phyloP scores from a whole-genome alignment of 805 yeast species.

The Zygosaccharomyces gambellarensis region DNA sequence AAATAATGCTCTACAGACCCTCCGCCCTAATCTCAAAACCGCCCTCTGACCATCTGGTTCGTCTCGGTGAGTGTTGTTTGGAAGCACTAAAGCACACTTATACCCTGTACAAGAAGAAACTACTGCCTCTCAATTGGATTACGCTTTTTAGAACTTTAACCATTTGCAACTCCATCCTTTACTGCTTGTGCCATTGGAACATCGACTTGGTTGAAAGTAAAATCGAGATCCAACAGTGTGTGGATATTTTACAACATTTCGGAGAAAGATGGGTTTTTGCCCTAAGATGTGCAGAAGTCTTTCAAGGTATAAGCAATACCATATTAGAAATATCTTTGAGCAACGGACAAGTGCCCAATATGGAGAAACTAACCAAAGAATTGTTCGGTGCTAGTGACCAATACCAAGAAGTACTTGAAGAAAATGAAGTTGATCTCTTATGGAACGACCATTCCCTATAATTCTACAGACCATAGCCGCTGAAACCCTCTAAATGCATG shows the following conservation, averaged over 20 bases:
- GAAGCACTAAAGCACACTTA: conserved; percentile 45
- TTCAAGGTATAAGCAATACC: conserved; percentile 41
- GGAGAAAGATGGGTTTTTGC: conserved; percentile 47
- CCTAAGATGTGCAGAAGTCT: conserved; percentile 41
- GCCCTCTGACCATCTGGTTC: conserved; percentile 37
- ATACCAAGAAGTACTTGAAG: conserved; percentile 44
- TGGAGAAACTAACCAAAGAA: conserved; percentile 39
- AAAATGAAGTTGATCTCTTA: conserved; percentile 43
- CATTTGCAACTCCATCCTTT: conserved; percentile 44
- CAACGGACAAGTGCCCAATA: conserved; percentile 37
- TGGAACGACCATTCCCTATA: conserved; percentile 35
- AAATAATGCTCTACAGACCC: conserved; percentile 46
- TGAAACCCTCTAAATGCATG: neutral
- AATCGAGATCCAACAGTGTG: conserved; percentile 43
- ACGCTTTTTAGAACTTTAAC: conserved; percentile 44
- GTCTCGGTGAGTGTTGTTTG: conserved; percentile 42
- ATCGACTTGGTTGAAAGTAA: conserved; percentile 44
- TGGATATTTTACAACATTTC: conserved; percentile 44
- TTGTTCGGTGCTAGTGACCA: conserved; percentile 43
- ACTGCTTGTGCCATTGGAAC: conserved; percentile 44
- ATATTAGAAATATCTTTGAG: conserved; percentile 43
- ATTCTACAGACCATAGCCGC: neutral
- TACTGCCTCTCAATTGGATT: conserved; percentile 48
- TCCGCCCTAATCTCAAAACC: conserved; percentile 46
- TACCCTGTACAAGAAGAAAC: conserved; percentile 40